A percentile compares a stretch with the other conserved stretches of the same genome.
Evolutionary conservation across 2,329 filamentous ascomycete genomes (phyloP).

Genomic region (Zarea fungicola): DNA sequence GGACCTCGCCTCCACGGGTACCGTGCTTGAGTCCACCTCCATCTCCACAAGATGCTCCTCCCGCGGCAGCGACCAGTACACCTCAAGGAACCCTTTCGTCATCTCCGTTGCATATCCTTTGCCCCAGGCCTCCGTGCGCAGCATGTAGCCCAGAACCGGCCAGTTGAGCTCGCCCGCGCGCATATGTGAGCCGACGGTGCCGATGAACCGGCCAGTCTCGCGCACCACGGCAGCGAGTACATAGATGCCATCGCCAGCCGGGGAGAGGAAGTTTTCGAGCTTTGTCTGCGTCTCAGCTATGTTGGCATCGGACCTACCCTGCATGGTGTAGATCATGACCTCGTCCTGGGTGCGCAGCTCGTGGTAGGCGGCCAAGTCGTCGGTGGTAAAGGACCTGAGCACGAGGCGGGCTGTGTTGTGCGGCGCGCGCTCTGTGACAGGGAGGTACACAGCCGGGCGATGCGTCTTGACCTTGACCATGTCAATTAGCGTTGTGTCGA

Average conservation of each 20-base stretch:
- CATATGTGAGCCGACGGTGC: constrained; percentile 41
- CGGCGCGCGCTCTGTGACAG: constrained; percentile 30
- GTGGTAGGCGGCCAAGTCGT: constrained; percentile 47
- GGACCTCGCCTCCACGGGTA: not conserved
- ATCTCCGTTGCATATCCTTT: constrained; percentile 54
- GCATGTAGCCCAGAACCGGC: constrained; percentile 56
- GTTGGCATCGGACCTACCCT: constrained; percentile 38
- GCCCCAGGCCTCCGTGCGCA: constrained; percentile 49
- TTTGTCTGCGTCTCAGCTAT: constrained; percentile 37
- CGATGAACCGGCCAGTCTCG: constrained; percentile 46
- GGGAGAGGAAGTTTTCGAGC: constrained; percentile 39
- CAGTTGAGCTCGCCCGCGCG: constrained; percentile 38
- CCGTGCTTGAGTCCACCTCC: constrained; percentile 24
- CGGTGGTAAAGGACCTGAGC: constrained; percentile 43
- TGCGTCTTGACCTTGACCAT: constrained; percentile 43
- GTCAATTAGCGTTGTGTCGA: constrained; percentile 1
- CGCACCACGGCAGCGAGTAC: constrained; percentile 49
- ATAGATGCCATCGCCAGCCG: constrained; percentile 46
- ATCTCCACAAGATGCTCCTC: constrained; percentile 39
- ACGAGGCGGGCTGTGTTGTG: constrained; percentile 50
- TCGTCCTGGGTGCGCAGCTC: constrained; percentile 52
- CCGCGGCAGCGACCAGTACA: constrained; percentile 47
- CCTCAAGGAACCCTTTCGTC: constrained; percentile 38
- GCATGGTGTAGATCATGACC: constrained; percentile 55
- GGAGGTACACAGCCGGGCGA: constrained; percentile 37